phyloP scores from a whole-genome alignment of 306 rosid species.

The Prunus dulcis region DNA sequence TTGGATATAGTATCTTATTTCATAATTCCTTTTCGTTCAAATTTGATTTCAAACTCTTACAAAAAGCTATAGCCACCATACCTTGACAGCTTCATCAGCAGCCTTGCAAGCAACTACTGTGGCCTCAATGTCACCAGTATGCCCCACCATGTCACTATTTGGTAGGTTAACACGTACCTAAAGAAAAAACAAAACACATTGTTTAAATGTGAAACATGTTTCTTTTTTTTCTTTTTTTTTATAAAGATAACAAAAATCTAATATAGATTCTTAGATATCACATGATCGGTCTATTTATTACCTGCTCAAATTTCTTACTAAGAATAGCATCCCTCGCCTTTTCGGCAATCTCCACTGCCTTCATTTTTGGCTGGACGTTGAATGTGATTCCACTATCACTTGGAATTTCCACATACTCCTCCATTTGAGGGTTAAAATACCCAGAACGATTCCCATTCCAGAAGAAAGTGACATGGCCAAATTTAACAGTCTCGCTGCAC shows the following conservation, averaged over 20 bases:
- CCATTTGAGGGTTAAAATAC: slow-evolving; percentile 64
- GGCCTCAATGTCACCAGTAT: slow-evolving; percentile 87
- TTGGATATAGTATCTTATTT: neutral
- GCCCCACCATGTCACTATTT: slow-evolving; percentile 98
- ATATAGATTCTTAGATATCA: neutral
- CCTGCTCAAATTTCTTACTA: slow-evolving; percentile 74
- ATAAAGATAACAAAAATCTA: neutral
- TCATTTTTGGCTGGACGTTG: slow-evolving; percentile 86
- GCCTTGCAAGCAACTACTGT: slow-evolving; percentile 98
- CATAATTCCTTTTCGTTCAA: neutral
- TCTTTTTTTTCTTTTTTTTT: neutral
- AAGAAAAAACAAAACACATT: slow-evolving; percentile 3
- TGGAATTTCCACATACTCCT: slow-evolving; percentile 89
- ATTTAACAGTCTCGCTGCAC: slow-evolving; percentile 92
- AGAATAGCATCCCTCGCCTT: slow-evolving; percentile 92
- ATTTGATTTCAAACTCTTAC: neutral
- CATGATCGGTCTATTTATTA: slow-evolving; percentile 11
- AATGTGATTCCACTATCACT: slow-evolving; percentile 91
- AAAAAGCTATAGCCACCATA: slow-evolving; percentile 16
- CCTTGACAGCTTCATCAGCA: slow-evolving; percentile 95
- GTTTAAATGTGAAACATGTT: slow-evolving; percentile 1
- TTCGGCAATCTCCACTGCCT: slow-evolving; percentile 86
- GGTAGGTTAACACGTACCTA: slow-evolving; percentile 97
- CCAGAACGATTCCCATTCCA: slow-evolving; percentile 99
- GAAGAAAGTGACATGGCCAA: slow-evolving; percentile 98